phyloP scores from a whole-genome alignment of 164 flowering plant genomes.

The Tetracentron sinense region DNA sequence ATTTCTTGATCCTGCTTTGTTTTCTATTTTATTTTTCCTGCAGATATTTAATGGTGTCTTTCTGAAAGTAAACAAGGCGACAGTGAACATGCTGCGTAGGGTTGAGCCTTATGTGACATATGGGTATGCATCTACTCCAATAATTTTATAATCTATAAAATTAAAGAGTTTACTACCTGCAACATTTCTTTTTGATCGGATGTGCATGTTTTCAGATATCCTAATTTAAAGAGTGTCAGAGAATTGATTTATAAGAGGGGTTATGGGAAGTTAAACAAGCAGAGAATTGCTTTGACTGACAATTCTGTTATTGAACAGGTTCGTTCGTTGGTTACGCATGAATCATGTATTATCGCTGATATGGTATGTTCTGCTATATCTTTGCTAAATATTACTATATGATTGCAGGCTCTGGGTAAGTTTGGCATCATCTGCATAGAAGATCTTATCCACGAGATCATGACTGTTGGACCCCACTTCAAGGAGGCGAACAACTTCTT shows the following conservation, averaged over 20 bases:
- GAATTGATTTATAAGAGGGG: constrained; percentile 52
- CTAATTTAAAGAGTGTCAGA: constrained; percentile 51
- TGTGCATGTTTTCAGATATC: constrained; percentile 29
- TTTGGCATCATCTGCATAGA: constrained; percentile 37
- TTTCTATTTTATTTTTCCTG: not conserved
- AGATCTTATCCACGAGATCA: constrained; percentile 49
- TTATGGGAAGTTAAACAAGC: no score
- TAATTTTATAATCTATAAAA: not conserved
- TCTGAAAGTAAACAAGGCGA: no score
- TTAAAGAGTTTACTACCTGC: no score
- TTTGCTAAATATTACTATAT: not conserved
- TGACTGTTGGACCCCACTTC: constrained; percentile 61
- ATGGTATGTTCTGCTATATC: no score
- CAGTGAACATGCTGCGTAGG: constrained; percentile 61
- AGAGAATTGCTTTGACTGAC: constrained; percentile 50
- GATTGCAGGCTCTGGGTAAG: constrained; percentile 43
- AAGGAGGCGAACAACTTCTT: constrained; percentile 56
- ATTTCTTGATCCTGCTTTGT: not conserved
- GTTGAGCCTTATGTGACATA: constrained; percentile 57
- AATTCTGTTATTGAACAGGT: no score
- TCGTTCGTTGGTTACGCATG: no score
- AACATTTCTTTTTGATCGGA: not conserved
- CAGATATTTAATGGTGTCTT: constrained; percentile 69
- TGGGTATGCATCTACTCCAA: constrained; percentile 30
- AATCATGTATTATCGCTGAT: no score